These are phyloP conservation scores for Xylaria sp. DNA, from an alignment of 2,329 filamentous ascomycete species.

Conservation along the genomic window DNA sequence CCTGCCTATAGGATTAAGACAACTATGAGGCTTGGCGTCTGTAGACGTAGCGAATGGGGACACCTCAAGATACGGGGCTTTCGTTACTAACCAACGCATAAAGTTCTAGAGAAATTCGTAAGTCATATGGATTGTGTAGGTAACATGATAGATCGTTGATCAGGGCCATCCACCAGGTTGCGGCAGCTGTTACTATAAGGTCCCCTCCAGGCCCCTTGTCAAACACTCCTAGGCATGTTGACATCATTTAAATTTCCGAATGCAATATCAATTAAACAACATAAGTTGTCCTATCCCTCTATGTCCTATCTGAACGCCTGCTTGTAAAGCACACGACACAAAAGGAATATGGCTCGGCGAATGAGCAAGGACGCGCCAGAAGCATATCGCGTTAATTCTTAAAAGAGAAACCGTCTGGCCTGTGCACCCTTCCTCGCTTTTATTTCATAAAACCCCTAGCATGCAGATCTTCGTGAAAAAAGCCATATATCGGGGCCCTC, in stretches of 20 bases:
- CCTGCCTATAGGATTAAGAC: background rate
- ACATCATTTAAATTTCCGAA: constrained; percentile 15
- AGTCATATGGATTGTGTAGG: background rate
- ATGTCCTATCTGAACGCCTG: constrained; percentile 50
- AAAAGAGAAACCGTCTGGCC: constrained; percentile 9
- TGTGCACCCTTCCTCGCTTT: constrained; percentile 28
- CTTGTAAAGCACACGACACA: constrained; percentile 42
- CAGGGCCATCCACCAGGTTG: background rate
- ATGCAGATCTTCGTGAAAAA: constrained; percentile 38
- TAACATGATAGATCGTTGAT: background rate
- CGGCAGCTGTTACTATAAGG: background rate
- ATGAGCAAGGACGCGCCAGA: constrained; percentile 18
- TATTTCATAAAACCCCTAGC: constrained; percentile 36
- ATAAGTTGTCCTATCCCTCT: constrained; percentile 46
- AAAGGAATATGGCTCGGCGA: constrained; percentile 33
- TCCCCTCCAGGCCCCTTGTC: no score
- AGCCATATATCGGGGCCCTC: constrained; percentile 41
- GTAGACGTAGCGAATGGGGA: background rate
- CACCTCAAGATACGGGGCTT: background rate
- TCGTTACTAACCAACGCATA: background rate
- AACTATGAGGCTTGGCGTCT: background rate
- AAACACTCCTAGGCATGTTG: background rate
- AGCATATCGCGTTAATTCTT: constrained; percentile 34
- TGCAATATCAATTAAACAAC: constrained; percentile 40
- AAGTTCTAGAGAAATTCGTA: background rate